Conservation (phyloP, 345 rosid genomes). For the Garcia nutans region DNA sequence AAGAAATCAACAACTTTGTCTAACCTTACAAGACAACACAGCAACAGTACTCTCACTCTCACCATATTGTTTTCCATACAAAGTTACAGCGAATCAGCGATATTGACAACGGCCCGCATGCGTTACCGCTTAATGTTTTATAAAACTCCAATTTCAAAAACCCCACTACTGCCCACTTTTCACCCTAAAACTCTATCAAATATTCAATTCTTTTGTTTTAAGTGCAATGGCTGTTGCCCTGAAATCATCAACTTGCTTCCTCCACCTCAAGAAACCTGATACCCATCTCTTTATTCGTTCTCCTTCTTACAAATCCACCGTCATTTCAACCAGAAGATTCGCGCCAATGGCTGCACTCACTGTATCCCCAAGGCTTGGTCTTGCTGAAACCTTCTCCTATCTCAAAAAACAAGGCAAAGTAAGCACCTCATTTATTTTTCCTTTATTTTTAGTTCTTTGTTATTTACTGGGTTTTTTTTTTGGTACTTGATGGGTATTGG, state of each 20-base stretch:
- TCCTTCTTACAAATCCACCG: constrained; percentile 21
- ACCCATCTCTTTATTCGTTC: constrained; percentile 22
- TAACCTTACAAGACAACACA: too few relatives aligned
- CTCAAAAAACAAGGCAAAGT: constrained; percentile 67
- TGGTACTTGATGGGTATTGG: neutral
- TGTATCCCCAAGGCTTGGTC: constrained; percentile 41
- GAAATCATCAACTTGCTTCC: constrained; percentile 25
- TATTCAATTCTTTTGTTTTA: too few relatives aligned
- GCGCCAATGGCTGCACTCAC: constrained; percentile 56
- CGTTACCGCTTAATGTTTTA: too few relatives aligned
- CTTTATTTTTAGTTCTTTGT: neutral
- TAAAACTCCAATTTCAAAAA: neutral
- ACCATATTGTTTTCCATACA: too few relatives aligned
- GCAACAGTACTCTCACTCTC: too few relatives aligned
- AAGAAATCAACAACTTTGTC: too few relatives aligned
- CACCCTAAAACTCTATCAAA: neutral
- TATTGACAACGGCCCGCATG: too few relatives aligned
- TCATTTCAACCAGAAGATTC: constrained; percentile 38
- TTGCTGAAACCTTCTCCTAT: constrained; percentile 60
- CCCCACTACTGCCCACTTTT: neutral
- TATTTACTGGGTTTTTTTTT: neutral
- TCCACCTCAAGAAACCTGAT: constrained; percentile 32
- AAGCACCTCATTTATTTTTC: constrained; percentile 13
- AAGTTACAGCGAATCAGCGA: too few relatives aligned
- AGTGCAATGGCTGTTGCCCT: constrained; percentile 36